Evolutionary conservation across 2,329 filamentous ascomycete genomes (phyloP).

Genomic region (Rhinocladiella mackenziei): DNA sequence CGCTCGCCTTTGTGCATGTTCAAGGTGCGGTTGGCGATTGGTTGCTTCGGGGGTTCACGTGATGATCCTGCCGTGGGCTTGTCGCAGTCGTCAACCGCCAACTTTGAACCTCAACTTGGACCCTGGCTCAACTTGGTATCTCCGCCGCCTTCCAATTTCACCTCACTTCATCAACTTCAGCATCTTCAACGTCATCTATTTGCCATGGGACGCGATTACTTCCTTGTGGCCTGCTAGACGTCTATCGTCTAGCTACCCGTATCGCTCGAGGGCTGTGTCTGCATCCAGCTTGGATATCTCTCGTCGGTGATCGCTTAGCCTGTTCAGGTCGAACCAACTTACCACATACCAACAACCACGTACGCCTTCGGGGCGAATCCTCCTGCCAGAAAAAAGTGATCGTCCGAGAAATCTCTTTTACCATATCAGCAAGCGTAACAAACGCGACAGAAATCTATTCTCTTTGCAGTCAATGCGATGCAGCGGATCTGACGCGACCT

Average conservation of each 20-base stretch:
- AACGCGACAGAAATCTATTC: neutral
- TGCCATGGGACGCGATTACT: conserved; percentile 26
- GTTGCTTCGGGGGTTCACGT: conserved; percentile 9
- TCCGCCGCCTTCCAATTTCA: conserved; percentile 15
- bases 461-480: conserved; percentile 3
- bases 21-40: conserved; percentile 16
- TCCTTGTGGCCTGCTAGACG: conserved; percentile 41
- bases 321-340: conserved; percentile 16
- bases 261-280: conserved; percentile 41
- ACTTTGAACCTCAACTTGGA: conserved; percentile 11
- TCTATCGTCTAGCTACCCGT: conserved; percentile 42
- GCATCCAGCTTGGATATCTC: conserved; percentile 44
- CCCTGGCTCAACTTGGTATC: conserved; percentile 5
- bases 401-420: neutral
- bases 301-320: conserved; percentile 45
- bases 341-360: conserved; percentile 1
- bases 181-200: conserved; percentile 28
- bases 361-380: conserved; percentile 2
- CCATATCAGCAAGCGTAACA: neutral
- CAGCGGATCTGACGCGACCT: conserved; percentile 7
- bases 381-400: neutral
- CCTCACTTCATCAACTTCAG: conserved; percentile 10
- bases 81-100: conserved; percentile 6
- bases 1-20: conserved; percentile 15
- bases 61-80: neutral